phyloP scores from a whole-genome alignment of 2,329 filamentous ascomycete genomes.

The Alternaria infectoria region DNA sequence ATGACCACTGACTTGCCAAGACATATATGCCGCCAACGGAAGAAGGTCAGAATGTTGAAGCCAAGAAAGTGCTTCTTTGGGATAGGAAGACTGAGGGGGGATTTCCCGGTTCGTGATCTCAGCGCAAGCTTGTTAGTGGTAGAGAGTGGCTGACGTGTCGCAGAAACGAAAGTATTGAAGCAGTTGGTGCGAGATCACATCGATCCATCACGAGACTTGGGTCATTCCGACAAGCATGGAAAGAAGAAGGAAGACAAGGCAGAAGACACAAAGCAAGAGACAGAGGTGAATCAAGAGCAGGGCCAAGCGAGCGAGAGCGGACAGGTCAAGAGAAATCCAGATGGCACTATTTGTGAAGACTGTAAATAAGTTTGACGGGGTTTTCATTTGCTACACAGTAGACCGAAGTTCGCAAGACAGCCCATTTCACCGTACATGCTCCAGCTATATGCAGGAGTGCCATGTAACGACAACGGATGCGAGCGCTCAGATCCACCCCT shows the following conservation, averaged over 20 bases:
- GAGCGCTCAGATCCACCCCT: neutral
- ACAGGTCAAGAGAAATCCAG: conserved; percentile 39
- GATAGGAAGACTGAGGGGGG: conserved; percentile 85
- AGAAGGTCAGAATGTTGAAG: conserved; percentile 22
- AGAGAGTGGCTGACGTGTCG: neutral
- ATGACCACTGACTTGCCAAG: neutral
- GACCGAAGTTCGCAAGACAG: neutral
- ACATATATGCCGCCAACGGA: conserved; percentile 29
- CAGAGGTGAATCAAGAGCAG: neutral
- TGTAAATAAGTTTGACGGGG: conserved; percentile 29
- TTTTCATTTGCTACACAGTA: neutral
- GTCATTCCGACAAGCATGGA: conserved; percentile 65
- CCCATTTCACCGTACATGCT: neutral
- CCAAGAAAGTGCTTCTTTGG: conserved; percentile 72
- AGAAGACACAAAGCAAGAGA: conserved; percentile 2
- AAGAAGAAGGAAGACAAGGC: conserved; percentile 40
- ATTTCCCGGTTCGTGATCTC: conserved; percentile 69
- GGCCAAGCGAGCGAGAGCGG: neutral
- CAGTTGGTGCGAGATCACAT: conserved; percentile 81
- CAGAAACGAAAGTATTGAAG: conserved; percentile 89
- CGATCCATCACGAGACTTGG: conserved; percentile 77
- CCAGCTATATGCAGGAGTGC: too few species aligned
- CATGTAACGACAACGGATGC: neutral
- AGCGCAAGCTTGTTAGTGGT: too few species aligned
- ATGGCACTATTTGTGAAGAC: conserved; percentile 48